Evolutionary conservation across 345 rosid species (phyloP).

Genomic region (Hibiscus syriacus): DNA sequence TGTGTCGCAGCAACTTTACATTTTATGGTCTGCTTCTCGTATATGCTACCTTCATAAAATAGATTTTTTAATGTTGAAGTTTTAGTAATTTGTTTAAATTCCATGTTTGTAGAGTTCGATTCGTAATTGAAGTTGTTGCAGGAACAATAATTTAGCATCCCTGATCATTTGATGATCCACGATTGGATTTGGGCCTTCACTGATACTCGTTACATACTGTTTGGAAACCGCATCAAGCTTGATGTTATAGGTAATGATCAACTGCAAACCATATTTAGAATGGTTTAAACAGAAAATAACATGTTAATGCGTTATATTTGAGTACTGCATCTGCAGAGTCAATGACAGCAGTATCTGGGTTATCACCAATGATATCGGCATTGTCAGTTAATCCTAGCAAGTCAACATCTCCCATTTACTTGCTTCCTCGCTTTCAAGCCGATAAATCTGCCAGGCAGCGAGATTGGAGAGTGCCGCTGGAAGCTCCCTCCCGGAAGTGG

Average conservation of each 20-base stretch:
- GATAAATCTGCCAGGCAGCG: slow-evolving; percentile 21
- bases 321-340: slow-evolving; percentile 87
- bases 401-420: slow-evolving; percentile 60
- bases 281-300: not conserved
- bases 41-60: too few species aligned
- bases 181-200: slow-evolving; percentile 98
- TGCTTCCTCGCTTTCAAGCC: slow-evolving; percentile 59
- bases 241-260: slow-evolving; percentile 44
- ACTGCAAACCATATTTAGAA: too few species aligned
- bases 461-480: slow-evolving; percentile 72
- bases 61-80: not conserved
- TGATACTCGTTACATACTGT: slow-evolving; percentile 61
- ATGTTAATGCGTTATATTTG: not conserved
- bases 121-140: slow-evolving; percentile 45
- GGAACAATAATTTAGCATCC: slow-evolving; percentile 45
- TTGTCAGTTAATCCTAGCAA: slow-evolving; percentile 70
- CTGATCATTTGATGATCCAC: slow-evolving; percentile 84
- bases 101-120: slow-evolving; percentile 48
- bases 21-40: slow-evolving; percentile 51
- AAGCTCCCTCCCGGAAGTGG: slow-evolving; percentile 73
- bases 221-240: slow-evolving; percentile 71
- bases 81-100: not conserved
- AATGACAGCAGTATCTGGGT: slow-evolving; percentile 58
- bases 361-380: too few species aligned
- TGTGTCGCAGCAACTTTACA: slow-evolving; percentile 80